Evolutionary conservation across 331 rosid genomes (phyloP).

Genomic region (Malus hybrid): DNA sequence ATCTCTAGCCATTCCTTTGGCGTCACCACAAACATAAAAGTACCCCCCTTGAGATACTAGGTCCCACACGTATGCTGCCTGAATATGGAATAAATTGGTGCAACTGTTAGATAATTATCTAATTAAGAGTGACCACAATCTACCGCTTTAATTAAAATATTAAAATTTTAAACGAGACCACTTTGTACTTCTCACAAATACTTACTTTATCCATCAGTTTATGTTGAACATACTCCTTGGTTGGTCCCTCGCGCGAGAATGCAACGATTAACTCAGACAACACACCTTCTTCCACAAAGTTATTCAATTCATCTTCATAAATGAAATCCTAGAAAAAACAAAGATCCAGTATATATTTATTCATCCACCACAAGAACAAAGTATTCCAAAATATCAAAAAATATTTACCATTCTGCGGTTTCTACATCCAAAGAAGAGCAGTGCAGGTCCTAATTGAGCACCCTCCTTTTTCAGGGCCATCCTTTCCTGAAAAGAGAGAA

Average conservation of each 20-base stretch:
- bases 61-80: constrained; percentile 74
- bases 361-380: background rate
- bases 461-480: constrained; percentile 64
- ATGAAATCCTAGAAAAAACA: constrained; percentile 67
- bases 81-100: constrained; percentile 21
- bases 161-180: background rate
- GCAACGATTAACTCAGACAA: constrained; percentile 74
- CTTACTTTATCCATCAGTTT: constrained; percentile 75
- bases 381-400: background rate
- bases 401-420: constrained; percentile 75
- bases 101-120: constrained; percentile 5
- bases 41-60: constrained; percentile 69
- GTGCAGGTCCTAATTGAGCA: constrained; percentile 67
- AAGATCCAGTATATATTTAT: constrained; percentile 9
- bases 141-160: too few relatives aligned
- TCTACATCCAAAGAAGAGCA: constrained; percentile 93
- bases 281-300: constrained; percentile 65
- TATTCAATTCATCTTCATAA: constrained; percentile 75
- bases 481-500: constrained; percentile 57
- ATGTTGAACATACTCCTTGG: constrained; percentile 90
- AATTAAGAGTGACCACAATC: background rate
- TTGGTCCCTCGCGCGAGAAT: constrained; percentile 79
- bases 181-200: background rate
- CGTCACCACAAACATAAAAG: constrained; percentile 94
- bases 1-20: constrained; percentile 95